These are phyloP conservation scores for Fusarium stilboides DNA, from an alignment of 2,329 filamentous ascomycete species.

Conservation along the genomic window DNA sequence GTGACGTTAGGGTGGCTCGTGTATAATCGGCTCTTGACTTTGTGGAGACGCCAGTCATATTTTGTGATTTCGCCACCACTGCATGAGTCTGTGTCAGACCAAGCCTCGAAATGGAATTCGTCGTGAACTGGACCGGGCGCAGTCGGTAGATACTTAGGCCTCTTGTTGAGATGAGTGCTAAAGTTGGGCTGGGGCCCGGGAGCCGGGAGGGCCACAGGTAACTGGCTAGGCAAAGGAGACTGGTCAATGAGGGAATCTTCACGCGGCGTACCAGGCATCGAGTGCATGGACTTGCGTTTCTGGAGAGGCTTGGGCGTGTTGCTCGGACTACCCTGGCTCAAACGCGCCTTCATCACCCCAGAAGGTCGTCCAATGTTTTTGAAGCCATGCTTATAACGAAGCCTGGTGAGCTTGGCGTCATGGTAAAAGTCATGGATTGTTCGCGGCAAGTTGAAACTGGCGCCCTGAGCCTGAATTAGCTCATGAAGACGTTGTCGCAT, in stretches of 20 bases:
- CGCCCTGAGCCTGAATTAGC: slow-evolving; percentile 59
- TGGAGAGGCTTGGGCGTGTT: slow-evolving; percentile 48
- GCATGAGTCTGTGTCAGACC: slow-evolving; percentile 68
- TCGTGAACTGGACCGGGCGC: slow-evolving; percentile 43
- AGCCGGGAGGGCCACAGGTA: slow-evolving; percentile 19
- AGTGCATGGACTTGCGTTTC: slow-evolving; percentile 56
- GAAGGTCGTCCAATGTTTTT: slow-evolving; percentile 72
- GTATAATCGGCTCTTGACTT: slow-evolving; percentile 65
- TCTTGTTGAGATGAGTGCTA: slow-evolving; percentile 47
- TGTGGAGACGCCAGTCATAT: slow-evolving; percentile 67
- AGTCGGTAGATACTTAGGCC: slow-evolving; percentile 45
- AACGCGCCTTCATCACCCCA: slow-evolving; percentile 57
- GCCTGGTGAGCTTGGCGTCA: slow-evolving; percentile 65
- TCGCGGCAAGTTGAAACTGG: slow-evolving; percentile 66
- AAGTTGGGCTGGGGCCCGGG: slow-evolving; percentile 22
- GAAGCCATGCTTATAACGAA: slow-evolving; percentile 68
- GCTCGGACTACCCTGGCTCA: slow-evolving; percentile 44
- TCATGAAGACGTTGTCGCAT: slow-evolving; percentile 70
- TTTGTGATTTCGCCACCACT: slow-evolving; percentile 61
- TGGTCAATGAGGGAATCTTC: slow-evolving; percentile 49
- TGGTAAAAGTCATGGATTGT: slow-evolving; percentile 70
- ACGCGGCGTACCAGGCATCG: slow-evolving; percentile 49
- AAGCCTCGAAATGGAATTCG: slow-evolving; percentile 63
- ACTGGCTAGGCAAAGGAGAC: slow-evolving; percentile 47
- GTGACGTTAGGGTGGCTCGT: slow-evolving; percentile 65